Evolutionary conservation across 345 rosid genomes (phyloP).

Genomic region (Bretschneidera sinensis): DNA sequence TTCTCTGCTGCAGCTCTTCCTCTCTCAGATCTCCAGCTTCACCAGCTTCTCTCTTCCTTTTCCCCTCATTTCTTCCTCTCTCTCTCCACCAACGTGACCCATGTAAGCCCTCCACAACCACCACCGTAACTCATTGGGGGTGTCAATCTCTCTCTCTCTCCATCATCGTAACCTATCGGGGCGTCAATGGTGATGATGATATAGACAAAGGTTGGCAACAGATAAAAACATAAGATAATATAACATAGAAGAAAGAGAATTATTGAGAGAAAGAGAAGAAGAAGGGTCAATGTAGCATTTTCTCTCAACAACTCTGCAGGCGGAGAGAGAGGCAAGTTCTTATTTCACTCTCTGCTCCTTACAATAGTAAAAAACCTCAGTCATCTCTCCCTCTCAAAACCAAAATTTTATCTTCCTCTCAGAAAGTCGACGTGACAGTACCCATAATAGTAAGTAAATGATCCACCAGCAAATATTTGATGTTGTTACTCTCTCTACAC

Average conservation of each 20-base stretch:
- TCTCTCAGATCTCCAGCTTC: too few relatives aligned
- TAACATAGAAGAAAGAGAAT: conserved; percentile 3
- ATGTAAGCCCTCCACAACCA: too few relatives aligned
- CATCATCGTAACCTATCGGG: too few relatives aligned
- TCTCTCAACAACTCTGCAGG: background rate
- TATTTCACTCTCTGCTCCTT: background rate
- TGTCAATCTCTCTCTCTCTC: too few relatives aligned
- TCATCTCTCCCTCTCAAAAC: conserved; percentile 27
- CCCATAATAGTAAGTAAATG: conserved; percentile 16
- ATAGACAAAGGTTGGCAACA: conserved; percentile 13
- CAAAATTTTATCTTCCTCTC: background rate
- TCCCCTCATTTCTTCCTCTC: too few relatives aligned
- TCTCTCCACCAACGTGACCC: too few relatives aligned
- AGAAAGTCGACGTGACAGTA: conserved; percentile 44
- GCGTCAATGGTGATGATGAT: background rate
- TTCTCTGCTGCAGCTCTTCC: too few relatives aligned
- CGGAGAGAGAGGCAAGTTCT: background rate
- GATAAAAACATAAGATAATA: background rate
- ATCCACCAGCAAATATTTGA: conserved; percentile 17
- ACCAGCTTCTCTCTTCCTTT: too few relatives aligned
- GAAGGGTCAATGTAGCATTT: background rate
- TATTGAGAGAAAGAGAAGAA: background rate
- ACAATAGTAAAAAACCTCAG: conserved; percentile 2
- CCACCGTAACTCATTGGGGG: too few relatives aligned
- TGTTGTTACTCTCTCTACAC: conserved; percentile 4